Evolutionary conservation across 345 rosid species (phyloP).

Genomic region (Populus ilicifolia): DNA sequence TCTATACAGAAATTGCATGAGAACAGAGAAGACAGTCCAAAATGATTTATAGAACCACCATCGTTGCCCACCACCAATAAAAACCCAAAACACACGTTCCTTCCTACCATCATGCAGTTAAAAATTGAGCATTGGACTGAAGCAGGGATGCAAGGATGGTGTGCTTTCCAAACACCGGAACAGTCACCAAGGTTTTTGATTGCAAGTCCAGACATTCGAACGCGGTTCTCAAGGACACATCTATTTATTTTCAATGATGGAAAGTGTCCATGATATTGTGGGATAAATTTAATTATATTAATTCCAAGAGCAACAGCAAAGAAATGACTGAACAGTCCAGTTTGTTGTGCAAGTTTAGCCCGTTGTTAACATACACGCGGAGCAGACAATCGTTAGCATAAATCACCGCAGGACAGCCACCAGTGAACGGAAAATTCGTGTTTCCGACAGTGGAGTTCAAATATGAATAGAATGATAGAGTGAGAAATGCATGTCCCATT

Average conservation of each 20-base stretch:
- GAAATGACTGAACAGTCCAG: not conserved
- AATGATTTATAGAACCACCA: not conserved
- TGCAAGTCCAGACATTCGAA: not conserved
- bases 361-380: not conserved
- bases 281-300: not conserved
- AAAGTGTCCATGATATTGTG: not conserved
- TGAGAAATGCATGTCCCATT: not conserved
- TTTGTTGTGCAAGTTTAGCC: not conserved
- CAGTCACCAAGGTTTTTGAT: not conserved
- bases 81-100: not conserved
- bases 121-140: too few relatives aligned
- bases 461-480: slow-evolving; percentile 1
- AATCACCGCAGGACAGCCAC: not conserved
- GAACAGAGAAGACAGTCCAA: not conserved
- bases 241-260: not conserved
- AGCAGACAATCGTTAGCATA: not conserved
- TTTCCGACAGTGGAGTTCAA: not conserved
- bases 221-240: not conserved
- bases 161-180: not conserved
- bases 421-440: not conserved
- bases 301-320: not conserved
- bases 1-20: slow-evolving; percentile 3
- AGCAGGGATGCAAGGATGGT: not conserved
- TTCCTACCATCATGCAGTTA: not conserved
- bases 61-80: slow-evolving; percentile 2